Evolutionary conservation across 192 early-diverging fungal genomes (phyloP).

Genomic region (Bifiguratus adelaidae): DNA sequence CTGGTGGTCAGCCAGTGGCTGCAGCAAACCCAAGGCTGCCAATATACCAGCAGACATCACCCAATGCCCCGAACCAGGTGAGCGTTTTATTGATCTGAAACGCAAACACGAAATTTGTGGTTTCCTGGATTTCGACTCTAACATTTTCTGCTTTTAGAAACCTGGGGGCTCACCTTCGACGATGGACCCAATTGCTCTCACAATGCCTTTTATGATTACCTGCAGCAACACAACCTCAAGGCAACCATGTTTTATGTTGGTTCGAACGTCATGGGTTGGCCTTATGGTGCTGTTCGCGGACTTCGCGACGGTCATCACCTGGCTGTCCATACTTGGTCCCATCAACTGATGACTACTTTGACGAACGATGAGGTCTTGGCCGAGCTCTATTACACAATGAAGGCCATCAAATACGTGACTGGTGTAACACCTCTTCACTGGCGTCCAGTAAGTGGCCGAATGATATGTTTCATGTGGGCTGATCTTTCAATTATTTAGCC

Average conservation of each 20-base stretch:
- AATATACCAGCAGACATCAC: slow-evolving; percentile 15
- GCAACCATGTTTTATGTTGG: slow-evolving; percentile 42
- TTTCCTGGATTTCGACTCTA: not conserved
- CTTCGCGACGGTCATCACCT: slow-evolving; percentile 48
- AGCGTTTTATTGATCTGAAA: not conserved
- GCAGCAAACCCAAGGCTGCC: slow-evolving; percentile 7
- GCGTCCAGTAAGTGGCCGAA: slow-evolving; percentile 21
- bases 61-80: slow-evolving; percentile 14
- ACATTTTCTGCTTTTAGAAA: slow-evolving; percentile 1
- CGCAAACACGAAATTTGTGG: not conserved
- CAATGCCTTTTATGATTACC: slow-evolving; percentile 28
- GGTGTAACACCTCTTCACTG: slow-evolving; percentile 28
- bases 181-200: slow-evolving; percentile 42
- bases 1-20: slow-evolving; percentile 22
- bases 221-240: slow-evolving; percentile 32
- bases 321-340: slow-evolving; percentile 54
- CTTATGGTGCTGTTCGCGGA: slow-evolving; percentile 28
- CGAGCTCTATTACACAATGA: slow-evolving; percentile 44
- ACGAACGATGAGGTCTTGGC: slow-evolving; percentile 32
- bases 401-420: slow-evolving; percentile 25
- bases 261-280: slow-evolving; percentile 36
- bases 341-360: slow-evolving; percentile 33
- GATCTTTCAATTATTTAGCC: too few species aligned
- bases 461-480: too few species aligned
- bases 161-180: slow-evolving; percentile 32